Evolutionary conservation across 2,329 filamentous ascomycete genomes (phyloP).

Genomic region (Aspergillus ochraceoroseus): DNA sequence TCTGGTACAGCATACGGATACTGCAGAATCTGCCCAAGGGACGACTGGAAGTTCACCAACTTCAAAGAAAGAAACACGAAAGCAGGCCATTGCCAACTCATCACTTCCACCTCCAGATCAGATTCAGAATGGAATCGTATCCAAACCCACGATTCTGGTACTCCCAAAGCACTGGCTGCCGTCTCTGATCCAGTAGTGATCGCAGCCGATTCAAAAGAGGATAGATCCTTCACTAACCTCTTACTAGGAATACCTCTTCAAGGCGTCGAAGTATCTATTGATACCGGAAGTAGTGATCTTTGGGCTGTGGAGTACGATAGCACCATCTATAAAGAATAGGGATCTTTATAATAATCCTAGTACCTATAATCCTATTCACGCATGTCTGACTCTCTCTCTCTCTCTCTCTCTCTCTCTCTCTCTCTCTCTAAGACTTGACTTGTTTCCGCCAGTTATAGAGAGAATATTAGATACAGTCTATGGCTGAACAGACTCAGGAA

Average conservation of each 20-base stretch:
- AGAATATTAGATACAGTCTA: slow-evolving; percentile 72
- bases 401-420: too few species aligned
- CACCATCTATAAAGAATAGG: slow-evolving; percentile 43
- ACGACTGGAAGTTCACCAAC: too few species aligned
- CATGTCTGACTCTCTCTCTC: slow-evolving; percentile 65
- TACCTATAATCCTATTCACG: slow-evolving; percentile 65
- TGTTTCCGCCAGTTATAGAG: slow-evolving; percentile 38
- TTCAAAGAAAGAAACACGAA: too few species aligned
- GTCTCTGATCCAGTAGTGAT: slow-evolving; percentile 8
- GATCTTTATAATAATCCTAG: slow-evolving; percentile 58
- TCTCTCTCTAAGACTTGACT: too few species aligned
- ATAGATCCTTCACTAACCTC: slow-evolving; percentile 36
- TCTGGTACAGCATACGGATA: too few species aligned
- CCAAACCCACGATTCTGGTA: too few species aligned
- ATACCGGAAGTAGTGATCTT: slow-evolving; percentile 57
- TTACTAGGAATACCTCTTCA: slow-evolving; percentile 53
- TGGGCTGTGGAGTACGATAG: slow-evolving; percentile 62
- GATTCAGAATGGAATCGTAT: too few species aligned
- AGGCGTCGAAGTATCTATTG: slow-evolving; percentile 50
- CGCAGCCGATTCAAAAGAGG: slow-evolving; percentile 9
- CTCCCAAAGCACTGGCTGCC: too few species aligned
- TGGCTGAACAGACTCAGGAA: slow-evolving; percentile 66
- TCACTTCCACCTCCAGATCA: too few species aligned
- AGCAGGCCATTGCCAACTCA: too few species aligned
- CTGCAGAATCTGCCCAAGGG: too few species aligned